Evolutionary conservation across 2,329 filamentous ascomycete species (phyloP), one percentile per base, ranked within the genome.

Genomic region (Fusarium sp.): DNA sequence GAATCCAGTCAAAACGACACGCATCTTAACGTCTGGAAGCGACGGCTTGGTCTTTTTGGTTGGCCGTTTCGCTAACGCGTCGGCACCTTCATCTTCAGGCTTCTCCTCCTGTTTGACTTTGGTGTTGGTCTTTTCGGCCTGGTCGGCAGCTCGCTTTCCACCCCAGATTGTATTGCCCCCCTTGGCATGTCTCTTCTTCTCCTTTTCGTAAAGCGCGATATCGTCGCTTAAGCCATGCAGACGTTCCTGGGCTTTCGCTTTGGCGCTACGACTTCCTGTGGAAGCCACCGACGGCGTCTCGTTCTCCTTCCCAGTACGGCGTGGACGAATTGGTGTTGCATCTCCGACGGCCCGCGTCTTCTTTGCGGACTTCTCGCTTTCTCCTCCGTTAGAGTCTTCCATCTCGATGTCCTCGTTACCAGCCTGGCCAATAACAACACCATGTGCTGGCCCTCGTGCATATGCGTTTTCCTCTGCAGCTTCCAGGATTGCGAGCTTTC

Each of bases 191-290:
- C 96, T 91, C 84, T 97, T 98, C 85, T 90, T 94, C 83, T 99
- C 96, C 79, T 96, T 97, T 78, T 98, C 93, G 78, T 96, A 99
- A 36, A 97, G 85, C 5, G 92, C 92, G 78, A 98, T 95, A 78
- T 99, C 96, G 1, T 92, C 89, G 2, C 93, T 95, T 64, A 95
- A 86, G 39, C 90, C 88, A 60, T 96, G 93, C 13, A 98, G 84
- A 72, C 90, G 91, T 38, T 91, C 89, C n/a, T 92, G 84, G 18
- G 96, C 96, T 78, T 93, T 92, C 44, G 92, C 91, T 80, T 98
- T 99, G 20, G 96, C 95, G 77, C 94, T 96, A 61, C 96, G 91
- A 73, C 93, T 93, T 31, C 91, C 91, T 4, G 91, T 93, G 6
- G 92, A 89, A 41, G 84, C 75, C 4, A 84, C 87, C 0, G 90